Evolutionary conservation across 176 grass and related monocot species (phyloP).

Genomic region (Lolium perenne): DNA sequence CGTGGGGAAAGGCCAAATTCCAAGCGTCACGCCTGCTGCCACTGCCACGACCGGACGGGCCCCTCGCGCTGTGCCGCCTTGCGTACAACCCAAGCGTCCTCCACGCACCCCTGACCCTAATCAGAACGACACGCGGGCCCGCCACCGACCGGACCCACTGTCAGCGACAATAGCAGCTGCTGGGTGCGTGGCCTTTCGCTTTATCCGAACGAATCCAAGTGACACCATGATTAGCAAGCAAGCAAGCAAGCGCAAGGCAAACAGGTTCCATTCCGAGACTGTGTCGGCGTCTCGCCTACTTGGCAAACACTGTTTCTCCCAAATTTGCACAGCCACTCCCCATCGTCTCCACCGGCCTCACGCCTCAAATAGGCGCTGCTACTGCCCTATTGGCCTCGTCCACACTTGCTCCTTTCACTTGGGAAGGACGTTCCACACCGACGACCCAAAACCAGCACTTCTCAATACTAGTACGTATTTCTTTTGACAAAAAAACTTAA

Average conservation of each 20-base stretch:
- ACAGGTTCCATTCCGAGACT: not conserved
- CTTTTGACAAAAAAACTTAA: no score
- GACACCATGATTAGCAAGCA: not conserved
- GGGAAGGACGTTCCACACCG: no score
- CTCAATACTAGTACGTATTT: no score
- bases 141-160: accelerated
- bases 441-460: no score
- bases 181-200: not conserved
- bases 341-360: not conserved
- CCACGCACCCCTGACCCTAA: not conserved
- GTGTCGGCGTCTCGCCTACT: not conserved
- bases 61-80: constrained; percentile 22
- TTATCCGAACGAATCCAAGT: not conserved
- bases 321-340: not conserved
- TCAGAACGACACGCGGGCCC: not conserved
- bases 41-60: not conserved
- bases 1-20: constrained; percentile 4
- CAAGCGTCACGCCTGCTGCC: constrained; percentile 51
- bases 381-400: no score
- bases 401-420: no score
- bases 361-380: no score
- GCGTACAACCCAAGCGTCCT: constrained; percentile 64
- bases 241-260: no score
- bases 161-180: not conserved
- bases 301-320: not conserved